These are phyloP conservation scores for Oehlia diaphana DNA, from an alignment of 192 early-diverging fungal genomes.

Conservation along the genomic window DNA sequence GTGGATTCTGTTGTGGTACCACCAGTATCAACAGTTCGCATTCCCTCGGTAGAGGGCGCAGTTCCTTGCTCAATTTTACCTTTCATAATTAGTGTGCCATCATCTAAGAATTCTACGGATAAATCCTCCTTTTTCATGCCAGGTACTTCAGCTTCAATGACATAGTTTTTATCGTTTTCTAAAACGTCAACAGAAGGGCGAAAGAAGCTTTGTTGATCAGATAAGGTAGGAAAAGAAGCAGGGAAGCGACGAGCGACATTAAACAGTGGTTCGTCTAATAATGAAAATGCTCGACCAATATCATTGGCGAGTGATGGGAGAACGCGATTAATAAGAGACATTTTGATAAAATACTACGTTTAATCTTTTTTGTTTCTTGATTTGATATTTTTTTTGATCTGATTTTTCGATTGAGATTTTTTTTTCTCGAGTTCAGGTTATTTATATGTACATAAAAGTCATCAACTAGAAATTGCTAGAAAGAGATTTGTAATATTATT, in stretches of 20 bases:
- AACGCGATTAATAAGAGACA: slow-evolving; percentile 12
- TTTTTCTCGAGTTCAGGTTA: background rate
- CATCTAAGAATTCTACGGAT: slow-evolving; percentile 36
- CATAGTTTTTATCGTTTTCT: slow-evolving; percentile 36
- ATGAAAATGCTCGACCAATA: slow-evolving; percentile 31
- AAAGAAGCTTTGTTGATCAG: background rate
- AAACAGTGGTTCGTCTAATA: slow-evolving; percentile 38
- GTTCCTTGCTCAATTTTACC: slow-evolving; percentile 33
- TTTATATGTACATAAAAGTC: background rate
- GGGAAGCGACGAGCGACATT: slow-evolving; percentile 24
- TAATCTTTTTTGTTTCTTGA: too few species aligned
- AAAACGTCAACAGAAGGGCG: slow-evolving; percentile 36
- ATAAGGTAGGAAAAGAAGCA: slow-evolving; percentile 16
- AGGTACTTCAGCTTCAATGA: slow-evolving; percentile 44
- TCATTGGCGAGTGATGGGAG: slow-evolving; percentile 36
- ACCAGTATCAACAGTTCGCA: slow-evolving; percentile 7
- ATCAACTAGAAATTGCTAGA: background rate
- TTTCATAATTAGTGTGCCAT: slow-evolving; percentile 35
- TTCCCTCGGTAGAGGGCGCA: background rate
- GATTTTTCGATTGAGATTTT: too few species aligned
- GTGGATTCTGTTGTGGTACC: background rate
- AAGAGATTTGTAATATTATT: background rate
- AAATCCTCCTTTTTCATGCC: slow-evolving; percentile 41
- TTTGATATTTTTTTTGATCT: too few species aligned
- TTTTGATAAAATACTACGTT: background rate